Evolutionary conservation across 768 basidiomycete genomes (phyloP), one percentile per base, ranked within the genome.

Genomic region (Tricholoma sp.): DNA sequence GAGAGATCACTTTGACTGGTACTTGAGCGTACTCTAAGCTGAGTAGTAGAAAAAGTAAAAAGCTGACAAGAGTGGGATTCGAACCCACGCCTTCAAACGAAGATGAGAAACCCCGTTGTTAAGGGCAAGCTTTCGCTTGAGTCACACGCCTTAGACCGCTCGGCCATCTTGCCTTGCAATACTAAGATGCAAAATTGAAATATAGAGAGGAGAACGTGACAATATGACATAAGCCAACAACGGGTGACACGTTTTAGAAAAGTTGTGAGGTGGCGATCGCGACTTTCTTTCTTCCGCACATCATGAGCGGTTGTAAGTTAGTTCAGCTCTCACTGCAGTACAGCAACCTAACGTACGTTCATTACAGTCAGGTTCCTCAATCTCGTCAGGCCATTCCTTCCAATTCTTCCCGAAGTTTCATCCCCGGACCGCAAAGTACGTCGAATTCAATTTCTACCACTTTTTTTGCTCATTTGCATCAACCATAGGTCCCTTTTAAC

Each of bases 321-420:
- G 52, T 48, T 37, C 11, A 36, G 39, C n/a, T 11, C 11, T 48
- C n/a, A 12, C 12, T 44, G 9, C 4, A 36, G 33, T n/a, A 51
- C 11, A 47, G 47, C 53, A 53, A 51, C 50, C 51, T 65, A 5
- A 63, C 2, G 29, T 34, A 29, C 8, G n/a, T 24, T 18, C 50
- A 34, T 4, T 44, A 37, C 65, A 96, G 94, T 96, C 76, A 91
- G 94, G 76, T 96, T 97, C 78, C 80, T 98, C 67, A 95, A 96
- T 78, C 92, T 96, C 68, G 95, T 97, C 76, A 87, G 94, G 73
- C 96, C 96, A 56, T 98, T 99, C 80, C 84, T 98, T 75, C 91
- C 93, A 50, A 87, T 98, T 67, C 81, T 98, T 59, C 96, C 96
- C 50, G 96, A 99, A 76, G 94, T 98, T 57, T 93, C 95, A 60